A percentile compares a stretch with the other conserved stretches of the same genome.
Conservation (phyloP, 2,329 filamentous ascomycete genomes). For the Colletotrichum coccodes region DNA sequence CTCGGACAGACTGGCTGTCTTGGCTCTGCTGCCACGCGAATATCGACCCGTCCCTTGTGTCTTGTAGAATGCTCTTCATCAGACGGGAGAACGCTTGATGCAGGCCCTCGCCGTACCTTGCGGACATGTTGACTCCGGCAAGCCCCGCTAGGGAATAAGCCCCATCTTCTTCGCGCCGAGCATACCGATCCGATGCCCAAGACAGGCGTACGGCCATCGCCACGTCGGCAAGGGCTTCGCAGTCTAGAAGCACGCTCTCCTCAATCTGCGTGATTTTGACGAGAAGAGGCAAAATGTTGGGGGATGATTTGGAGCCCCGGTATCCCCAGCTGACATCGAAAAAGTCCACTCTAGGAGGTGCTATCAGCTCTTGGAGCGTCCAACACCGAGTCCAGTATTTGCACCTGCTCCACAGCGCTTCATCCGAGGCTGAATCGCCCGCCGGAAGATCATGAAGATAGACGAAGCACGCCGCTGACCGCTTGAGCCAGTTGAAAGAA, state of each 20-base stretch:
- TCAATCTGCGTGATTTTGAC: background rate
- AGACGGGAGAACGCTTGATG: slow-evolving; percentile 35
- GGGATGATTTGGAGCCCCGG: background rate
- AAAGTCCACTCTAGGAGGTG: background rate
- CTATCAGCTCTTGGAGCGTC: background rate
- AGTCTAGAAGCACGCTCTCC: background rate
- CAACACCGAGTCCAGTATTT: background rate
- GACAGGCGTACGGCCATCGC: slow-evolving; percentile 39
- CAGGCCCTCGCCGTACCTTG: slow-evolving; percentile 39
- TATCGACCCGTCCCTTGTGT: background rate
- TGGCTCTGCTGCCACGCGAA: slow-evolving; percentile 3
- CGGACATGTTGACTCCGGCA: slow-evolving; percentile 39
- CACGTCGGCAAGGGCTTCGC: slow-evolving; percentile 26
- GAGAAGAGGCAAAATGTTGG: background rate
- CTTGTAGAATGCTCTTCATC: background rate
- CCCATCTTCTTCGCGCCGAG: slow-evolving; percentile 35
- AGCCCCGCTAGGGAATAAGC: slow-evolving; percentile 40
- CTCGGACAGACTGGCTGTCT: background rate
- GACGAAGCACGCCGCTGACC: background rate
- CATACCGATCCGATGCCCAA: slow-evolving; percentile 37
- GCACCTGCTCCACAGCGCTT: background rate
- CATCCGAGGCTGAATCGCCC: background rate
- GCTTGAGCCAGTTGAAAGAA: too few species aligned
- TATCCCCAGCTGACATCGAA: background rate
- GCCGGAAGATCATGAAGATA: background rate